These are phyloP conservation scores for Metschnikowia gelsemii DNA, from an alignment of 805 yeast genomes.

Conservation along the genomic window DNA sequence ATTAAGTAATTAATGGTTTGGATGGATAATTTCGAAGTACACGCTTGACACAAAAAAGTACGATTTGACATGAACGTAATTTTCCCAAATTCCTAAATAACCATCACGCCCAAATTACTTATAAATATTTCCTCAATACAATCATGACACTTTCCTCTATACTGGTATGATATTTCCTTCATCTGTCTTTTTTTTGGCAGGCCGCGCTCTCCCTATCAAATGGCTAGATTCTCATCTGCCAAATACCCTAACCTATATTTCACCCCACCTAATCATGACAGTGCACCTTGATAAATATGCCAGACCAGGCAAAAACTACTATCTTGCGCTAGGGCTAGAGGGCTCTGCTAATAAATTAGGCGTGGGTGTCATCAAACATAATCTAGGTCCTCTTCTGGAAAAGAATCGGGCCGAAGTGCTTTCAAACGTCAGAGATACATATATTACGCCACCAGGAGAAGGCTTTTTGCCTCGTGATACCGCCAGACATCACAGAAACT, in stretches of 20 bases:
- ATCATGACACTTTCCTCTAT: too few species aligned
- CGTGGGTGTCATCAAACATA: slow-evolving; percentile 85
- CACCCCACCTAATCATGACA: slow-evolving; percentile 2
- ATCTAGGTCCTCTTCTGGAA: slow-evolving; percentile 53
- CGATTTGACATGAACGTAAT: too few species aligned
- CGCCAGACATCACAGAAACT: slow-evolving; percentile 92
- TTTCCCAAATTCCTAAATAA: too few species aligned
- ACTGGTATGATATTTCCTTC: background rate
- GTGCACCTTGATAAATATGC: slow-evolving; percentile 48
- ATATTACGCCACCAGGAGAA: slow-evolving; percentile 96
- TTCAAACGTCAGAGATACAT: slow-evolving; percentile 92
- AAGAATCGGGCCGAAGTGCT: slow-evolving; percentile 70
- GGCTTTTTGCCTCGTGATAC: slow-evolving; percentile 96
- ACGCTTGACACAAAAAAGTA: too few species aligned
- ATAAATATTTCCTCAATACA: too few species aligned
- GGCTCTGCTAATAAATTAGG: slow-evolving; percentile 98
- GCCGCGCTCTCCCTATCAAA: background rate
- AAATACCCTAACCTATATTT: background rate
- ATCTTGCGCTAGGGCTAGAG: slow-evolving; percentile 85
- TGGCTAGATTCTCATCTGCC: background rate
- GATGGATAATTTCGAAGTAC: too few species aligned
- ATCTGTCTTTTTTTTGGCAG: slow-evolving; percentile 1
- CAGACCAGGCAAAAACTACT: slow-evolving; percentile 46
- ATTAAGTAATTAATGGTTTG: too few species aligned
- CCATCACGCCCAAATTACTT: too few species aligned